phyloP scores from a whole-genome alignment of 306 rosid genomes.

The Ceratonia siliqua region DNA sequence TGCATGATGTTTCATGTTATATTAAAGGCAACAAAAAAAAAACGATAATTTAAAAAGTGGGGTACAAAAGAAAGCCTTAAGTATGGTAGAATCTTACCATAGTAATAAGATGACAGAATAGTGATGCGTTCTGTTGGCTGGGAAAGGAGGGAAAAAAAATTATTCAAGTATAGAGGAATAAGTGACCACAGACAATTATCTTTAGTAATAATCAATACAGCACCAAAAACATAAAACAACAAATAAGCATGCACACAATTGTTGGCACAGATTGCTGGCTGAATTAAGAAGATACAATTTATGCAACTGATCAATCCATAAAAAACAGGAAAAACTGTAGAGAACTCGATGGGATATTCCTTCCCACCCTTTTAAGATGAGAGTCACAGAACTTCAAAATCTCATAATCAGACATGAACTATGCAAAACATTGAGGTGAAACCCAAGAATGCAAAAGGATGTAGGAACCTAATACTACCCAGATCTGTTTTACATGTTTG shows the following conservation, averaged over 20 bases:
- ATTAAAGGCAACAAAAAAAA: neutral
- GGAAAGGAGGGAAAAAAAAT: slow-evolving; percentile 27
- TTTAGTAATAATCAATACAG: slow-evolving; percentile 4
- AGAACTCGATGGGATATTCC: neutral
- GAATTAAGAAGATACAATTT: slow-evolving; percentile 12
- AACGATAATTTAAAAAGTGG: neutral
- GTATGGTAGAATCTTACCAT: slow-evolving; percentile 61
- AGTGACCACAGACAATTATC: slow-evolving; percentile 11
- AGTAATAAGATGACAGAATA: slow-evolving; percentile 84
- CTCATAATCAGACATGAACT: neutral
- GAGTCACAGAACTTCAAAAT: neutral
- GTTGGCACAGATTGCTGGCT: slow-evolving; percentile 6
- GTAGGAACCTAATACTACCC: neutral
- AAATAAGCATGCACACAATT: neutral
- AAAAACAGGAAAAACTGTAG: neutral
- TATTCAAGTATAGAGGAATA: slow-evolving; percentile 17
- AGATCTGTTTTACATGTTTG: neutral
- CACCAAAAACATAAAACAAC: slow-evolving; percentile 8
- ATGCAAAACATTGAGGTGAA: neutral
- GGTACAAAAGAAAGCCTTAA: neutral
- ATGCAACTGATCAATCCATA: slow-evolving; percentile 11
- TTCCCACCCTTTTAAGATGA: neutral
- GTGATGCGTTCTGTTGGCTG: slow-evolving; percentile 90
- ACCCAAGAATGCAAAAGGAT: neutral
- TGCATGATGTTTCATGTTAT: neutral